Base-by-base conservation (phyloP, 257 asterid genomes). In the Plantago elongata region DNA sequence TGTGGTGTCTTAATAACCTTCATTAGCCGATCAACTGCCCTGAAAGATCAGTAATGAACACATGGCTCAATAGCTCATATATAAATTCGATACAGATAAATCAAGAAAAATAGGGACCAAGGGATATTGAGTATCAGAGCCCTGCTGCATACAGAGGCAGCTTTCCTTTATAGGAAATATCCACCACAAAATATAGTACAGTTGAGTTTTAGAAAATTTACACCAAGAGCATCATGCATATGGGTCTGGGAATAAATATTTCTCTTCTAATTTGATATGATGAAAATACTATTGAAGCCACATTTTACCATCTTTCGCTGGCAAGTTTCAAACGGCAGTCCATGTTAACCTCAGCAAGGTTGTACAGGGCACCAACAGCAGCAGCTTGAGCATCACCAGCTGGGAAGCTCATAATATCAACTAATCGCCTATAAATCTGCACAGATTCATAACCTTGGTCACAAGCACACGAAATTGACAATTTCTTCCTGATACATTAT, bases 261-360 rank as follows among this genome's bases (percentile, higher is more conserved):
- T 6, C 40, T 34, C 40, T 7, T 34, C 7, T 34, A 34, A 34
- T 4, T 5, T 34, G 40, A 34, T 34, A 34, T 34, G 40, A 34
- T 34, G 40, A 7, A 34, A 34, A 34, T 34, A 7, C 40, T 34
- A 34, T 4, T 4, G 40, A 34, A 34, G 40, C 40, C 40, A 34
- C 40, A 22, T 22, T 34, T 6, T 34, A 90, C 98, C 99, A 93
- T 80, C 96, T 78, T 69, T 93, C 97, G 62, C 84, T 84, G 50
- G 95, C 97, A 45, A 93, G 96, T 80, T 89, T 93, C 82, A 87
- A 74, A 17, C 99, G 90, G 61, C 97, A 85, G 72, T 89, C 99
- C 87, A 83, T 70, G 70, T 93, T 87, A 44, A 87, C 82, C 76
- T 89, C 99, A 38, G 92, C 88, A 67, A 93, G 90, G 78, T 81